Percentiles rank a stretch among this genome's conserved stretches.
phyloP scores from a whole-genome alignment of 306 rosid genomes.

The Phaseolus lunatus region DNA sequence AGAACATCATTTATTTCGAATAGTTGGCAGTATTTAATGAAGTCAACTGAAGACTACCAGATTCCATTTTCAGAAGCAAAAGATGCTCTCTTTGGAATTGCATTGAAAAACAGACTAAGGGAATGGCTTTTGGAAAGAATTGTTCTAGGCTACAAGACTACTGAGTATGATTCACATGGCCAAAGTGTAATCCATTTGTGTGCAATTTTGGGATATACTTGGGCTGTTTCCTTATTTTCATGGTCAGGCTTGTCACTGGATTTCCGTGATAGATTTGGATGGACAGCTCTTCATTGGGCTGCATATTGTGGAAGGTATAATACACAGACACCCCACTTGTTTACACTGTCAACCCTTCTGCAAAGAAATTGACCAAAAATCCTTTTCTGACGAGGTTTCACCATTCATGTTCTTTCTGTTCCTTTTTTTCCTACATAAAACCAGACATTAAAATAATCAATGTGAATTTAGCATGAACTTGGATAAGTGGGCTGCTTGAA shows the following conservation, averaged over 20 bases:
- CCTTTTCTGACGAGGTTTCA: slow-evolving; percentile 41
- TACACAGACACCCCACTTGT: slow-evolving; percentile 27
- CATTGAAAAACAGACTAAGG: slow-evolving; percentile 73
- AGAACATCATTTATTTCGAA: slow-evolving; percentile 65
- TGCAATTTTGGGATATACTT: slow-evolving; percentile 83
- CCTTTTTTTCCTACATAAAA: slow-evolving; percentile 17
- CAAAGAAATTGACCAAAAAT: slow-evolving; percentile 13
- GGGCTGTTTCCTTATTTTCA: slow-evolving; percentile 80
- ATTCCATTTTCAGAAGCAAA: slow-evolving; percentile 69
- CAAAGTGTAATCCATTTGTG: slow-evolving; percentile 95
- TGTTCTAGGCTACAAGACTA: slow-evolving; percentile 63
- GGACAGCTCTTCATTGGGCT: slow-evolving; percentile 99
- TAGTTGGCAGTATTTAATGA: slow-evolving; percentile 64
- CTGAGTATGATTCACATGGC: slow-evolving; percentile 76
- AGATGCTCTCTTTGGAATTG: slow-evolving; percentile 64
- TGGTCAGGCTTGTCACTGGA: slow-evolving; percentile 88
- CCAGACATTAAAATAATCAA: neutral
- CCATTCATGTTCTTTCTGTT: slow-evolving; percentile 15
- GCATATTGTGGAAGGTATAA: slow-evolving; percentile 82
- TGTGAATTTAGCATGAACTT: slow-evolving; percentile 28
- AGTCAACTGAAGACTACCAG: slow-evolving; percentile 61
- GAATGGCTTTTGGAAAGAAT: slow-evolving; percentile 90
- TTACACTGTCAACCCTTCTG: slow-evolving; percentile 31
- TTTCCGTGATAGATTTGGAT: slow-evolving; percentile 90
- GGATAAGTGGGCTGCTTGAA: slow-evolving; percentile 27